Percentiles rank a stretch among this genome's conserved stretches.
These are phyloP conservation scores for Eucalyptus urophylla DNA, from an alignment of 345 rosid genomes.

Conservation along the genomic window DNA sequence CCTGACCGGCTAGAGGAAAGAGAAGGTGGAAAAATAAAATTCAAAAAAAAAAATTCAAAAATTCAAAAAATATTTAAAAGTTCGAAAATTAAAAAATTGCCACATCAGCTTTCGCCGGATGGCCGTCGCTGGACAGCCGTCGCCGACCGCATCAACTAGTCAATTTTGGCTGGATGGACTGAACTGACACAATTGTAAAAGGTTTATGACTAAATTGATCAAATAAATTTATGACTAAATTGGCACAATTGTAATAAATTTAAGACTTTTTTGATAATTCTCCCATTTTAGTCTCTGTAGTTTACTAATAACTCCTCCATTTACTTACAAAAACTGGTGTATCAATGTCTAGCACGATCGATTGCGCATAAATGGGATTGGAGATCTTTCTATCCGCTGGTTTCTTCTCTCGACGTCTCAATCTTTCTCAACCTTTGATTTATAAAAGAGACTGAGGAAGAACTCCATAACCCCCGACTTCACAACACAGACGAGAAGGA, in stretches of 20 bases:
- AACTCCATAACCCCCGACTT: no score
- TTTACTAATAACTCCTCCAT: background rate
- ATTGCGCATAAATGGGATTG: background rate
- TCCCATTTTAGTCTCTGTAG: background rate
- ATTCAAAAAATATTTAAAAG: no score
- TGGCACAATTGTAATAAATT: no score
- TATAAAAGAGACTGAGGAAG: background rate
- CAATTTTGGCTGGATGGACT: accelerated
- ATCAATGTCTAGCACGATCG: background rate
- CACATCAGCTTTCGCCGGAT: accelerated
- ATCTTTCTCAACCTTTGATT: background rate
- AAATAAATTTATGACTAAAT: no score
- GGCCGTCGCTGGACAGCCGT: accelerated
- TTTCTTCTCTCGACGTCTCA: background rate
- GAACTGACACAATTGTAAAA: accelerated
- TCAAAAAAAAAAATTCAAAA: no score
- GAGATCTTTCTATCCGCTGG: background rate
- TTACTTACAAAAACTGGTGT: background rate
- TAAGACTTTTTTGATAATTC: no score
- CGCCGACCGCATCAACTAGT: accelerated
- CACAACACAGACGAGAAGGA: background rate
- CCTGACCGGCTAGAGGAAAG: accelerated
- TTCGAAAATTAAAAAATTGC: accelerated
- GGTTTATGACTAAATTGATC: accelerated
- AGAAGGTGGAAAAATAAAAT: no score